Conservation (phyloP, 1,139 yeast species). For the Hansenula lynferdii region DNA sequence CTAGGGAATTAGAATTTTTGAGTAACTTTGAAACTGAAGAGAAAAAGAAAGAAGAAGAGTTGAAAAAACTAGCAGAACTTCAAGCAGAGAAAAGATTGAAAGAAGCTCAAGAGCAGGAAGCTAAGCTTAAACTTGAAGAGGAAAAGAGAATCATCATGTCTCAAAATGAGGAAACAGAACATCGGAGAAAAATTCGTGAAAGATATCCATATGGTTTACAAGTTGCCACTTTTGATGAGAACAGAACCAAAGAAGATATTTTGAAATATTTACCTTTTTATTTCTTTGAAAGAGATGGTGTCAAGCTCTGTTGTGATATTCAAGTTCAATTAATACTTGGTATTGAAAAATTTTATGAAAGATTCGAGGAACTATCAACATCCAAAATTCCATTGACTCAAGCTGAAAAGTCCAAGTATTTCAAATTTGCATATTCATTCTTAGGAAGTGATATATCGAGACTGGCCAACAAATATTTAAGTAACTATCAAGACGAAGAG, state of each 20-base stretch:
- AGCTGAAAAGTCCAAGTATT: slow-evolving; percentile 23
- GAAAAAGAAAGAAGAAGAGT: slow-evolving; percentile 35
- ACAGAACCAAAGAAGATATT: slow-evolving; percentile 24
- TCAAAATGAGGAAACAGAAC: slow-evolving; percentile 32
- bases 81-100: slow-evolving; percentile 32
- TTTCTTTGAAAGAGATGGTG: slow-evolving; percentile 31
- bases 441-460: slow-evolving; percentile 10
- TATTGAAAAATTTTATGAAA: slow-evolving; percentile 32
- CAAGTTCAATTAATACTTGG: slow-evolving; percentile 61
- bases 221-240: slow-evolving; percentile 38
- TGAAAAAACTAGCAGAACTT: slow-evolving; percentile 32
- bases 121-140: slow-evolving; percentile 33
- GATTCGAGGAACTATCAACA: slow-evolving; percentile 25
- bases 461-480: slow-evolving; percentile 19
- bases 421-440: slow-evolving; percentile 19
- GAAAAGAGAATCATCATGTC: slow-evolving; percentile 32
- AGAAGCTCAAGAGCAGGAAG: slow-evolving; percentile 32
- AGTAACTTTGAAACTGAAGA: slow-evolving; percentile 25
- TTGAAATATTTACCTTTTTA: slow-evolving; percentile 49
- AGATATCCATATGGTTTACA: slow-evolving; percentile 65
- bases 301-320: slow-evolving; percentile 53
- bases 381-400: slow-evolving; percentile 22
- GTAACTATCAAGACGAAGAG: slow-evolving; percentile 38
- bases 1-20: slow-evolving; percentile 27
- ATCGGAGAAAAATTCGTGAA: slow-evolving; percentile 39